Conservation (phyloP, 805 yeast species). For the Yarrowia sp. region DNA sequence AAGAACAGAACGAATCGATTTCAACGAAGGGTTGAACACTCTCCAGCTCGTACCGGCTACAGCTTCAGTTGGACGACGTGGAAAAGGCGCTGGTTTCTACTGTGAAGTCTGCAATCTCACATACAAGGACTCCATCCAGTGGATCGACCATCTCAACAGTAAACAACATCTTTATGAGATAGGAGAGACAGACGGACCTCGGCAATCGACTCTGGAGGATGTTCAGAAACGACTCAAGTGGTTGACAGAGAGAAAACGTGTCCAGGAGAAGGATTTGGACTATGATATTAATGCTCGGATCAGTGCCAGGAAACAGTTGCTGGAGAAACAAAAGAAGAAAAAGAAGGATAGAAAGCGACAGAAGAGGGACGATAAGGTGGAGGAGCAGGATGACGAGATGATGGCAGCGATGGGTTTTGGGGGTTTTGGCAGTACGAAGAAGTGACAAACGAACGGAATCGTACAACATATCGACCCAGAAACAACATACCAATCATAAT, state of each 20-base stretch:
- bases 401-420: conserved; percentile 27
- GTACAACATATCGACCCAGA: too few relatives aligned
- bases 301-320: not conserved
- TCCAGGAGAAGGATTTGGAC: conserved; percentile 28
- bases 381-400: conserved; percentile 5
- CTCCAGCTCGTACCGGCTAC: conserved; percentile 40
- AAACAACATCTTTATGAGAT: conserved; percentile 51
- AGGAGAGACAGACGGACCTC: conserved; percentile 43
- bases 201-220: conserved; percentile 45
- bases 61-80: conserved; percentile 41
- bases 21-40: conserved; percentile 39
- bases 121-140: conserved; percentile 77
- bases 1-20: conserved; percentile 35
- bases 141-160: conserved; percentile 79
- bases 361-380: conserved; percentile 1
- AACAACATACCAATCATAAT: too few relatives aligned
- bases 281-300: conserved; percentile 20
- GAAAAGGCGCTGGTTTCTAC: conserved; percentile 75
- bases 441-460: not conserved
- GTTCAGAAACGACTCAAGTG: conserved; percentile 45
- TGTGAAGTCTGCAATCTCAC: conserved; percentile 80
- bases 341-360: conserved; percentile 8
- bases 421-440: conserved; percentile 2
- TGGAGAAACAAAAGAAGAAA: not conserved
- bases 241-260: conserved; percentile 39